phyloP scores from a whole-genome alignment of 768 basidiomycete genomes.

The Mycena indigotica region DNA sequence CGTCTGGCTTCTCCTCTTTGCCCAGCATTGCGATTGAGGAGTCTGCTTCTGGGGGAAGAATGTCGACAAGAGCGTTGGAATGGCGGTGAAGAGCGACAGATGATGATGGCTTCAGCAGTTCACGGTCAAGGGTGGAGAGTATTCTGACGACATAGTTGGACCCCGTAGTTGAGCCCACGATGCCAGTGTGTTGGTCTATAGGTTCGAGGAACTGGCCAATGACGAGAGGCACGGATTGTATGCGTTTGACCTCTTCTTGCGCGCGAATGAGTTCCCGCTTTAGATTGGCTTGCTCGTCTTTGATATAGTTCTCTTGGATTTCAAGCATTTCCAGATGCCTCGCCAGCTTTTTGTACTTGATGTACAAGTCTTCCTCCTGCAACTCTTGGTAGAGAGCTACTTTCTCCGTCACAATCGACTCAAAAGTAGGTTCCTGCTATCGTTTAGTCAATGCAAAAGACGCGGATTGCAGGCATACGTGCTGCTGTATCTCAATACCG shows the following conservation, averaged over 20 bases:
- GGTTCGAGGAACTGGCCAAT: conserved; percentile 99
- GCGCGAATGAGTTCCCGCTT: conserved; percentile 98
- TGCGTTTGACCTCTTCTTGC: conserved; percentile 99
- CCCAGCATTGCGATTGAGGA: conserved; percentile 95
- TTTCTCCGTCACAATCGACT: conserved; percentile 87
- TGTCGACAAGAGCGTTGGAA: conserved; percentile 97
- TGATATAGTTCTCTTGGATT: conserved; percentile 95
- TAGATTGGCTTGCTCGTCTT: conserved; percentile 97
- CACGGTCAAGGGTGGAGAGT: conserved; percentile 93
- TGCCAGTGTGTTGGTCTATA: conserved; percentile 95
- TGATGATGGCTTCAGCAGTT: conserved; percentile 94
- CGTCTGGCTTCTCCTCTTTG: conserved; percentile 93
- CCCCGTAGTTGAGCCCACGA: conserved; percentile 96
- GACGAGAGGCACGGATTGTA: conserved; percentile 97
- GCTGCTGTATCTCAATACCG: conserved; percentile 81
- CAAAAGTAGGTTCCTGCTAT: conserved; percentile 84
- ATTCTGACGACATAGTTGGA: conserved; percentile 98
- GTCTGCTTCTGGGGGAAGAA: conserved; percentile 97
- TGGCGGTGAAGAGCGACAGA: conserved; percentile 99
- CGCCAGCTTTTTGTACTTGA: conserved; percentile 95
- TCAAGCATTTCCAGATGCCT: conserved; percentile 95
- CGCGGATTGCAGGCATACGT: conserved; percentile 49
- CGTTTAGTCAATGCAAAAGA: conserved; percentile 6
- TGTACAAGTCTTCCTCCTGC: conserved; percentile 91
- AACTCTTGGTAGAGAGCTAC: conserved; percentile 83